These are phyloP conservation scores for Hyphopichia burtonii DNA, from an alignment of 1,139 yeast genomes.

Conservation along the genomic window DNA sequence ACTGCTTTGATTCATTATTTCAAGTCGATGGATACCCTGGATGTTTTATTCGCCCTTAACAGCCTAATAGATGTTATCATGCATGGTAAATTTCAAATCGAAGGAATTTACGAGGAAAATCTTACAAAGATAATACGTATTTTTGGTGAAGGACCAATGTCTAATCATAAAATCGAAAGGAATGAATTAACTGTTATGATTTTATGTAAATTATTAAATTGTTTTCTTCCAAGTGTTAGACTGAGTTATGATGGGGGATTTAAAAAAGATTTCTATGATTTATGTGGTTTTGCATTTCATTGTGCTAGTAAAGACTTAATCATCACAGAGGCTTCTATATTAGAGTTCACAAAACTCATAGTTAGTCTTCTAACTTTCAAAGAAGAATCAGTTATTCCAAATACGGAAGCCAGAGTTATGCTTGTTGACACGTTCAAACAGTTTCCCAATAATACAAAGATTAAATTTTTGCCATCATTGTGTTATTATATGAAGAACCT, in stretches of 20 bases:
- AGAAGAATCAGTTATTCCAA: constrained; percentile 8
- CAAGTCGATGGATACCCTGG: not conserved
- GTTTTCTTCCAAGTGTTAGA: constrained; percentile 12
- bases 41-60: constrained; percentile 1
- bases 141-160: constrained; percentile 31
- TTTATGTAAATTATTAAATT: constrained; percentile 23
- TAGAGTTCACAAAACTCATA: constrained; percentile 13
- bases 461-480: constrained; percentile 9
- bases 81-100: not conserved
- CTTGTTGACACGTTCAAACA: constrained; percentile 12
- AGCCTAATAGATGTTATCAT: not conserved
- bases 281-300: constrained; percentile 30
- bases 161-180: constrained; percentile 29
- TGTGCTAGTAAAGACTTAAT: constrained; percentile 30
- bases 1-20: not conserved
- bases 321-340: constrained; percentile 18
- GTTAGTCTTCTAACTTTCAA: not conserved
- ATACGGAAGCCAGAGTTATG: constrained; percentile 9
- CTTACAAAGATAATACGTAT: constrained; percentile 19
- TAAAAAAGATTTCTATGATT: constrained; percentile 33
- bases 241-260: constrained; percentile 14
- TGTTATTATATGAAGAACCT: constrained; percentile 5
- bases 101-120: not conserved
- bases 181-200: constrained; percentile 30
- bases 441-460: constrained; percentile 20